Evolutionary conservation across 495 filamentous ascomycete genomes (phyloP).

Genomic region (Parachaetomium inaequale): DNA sequence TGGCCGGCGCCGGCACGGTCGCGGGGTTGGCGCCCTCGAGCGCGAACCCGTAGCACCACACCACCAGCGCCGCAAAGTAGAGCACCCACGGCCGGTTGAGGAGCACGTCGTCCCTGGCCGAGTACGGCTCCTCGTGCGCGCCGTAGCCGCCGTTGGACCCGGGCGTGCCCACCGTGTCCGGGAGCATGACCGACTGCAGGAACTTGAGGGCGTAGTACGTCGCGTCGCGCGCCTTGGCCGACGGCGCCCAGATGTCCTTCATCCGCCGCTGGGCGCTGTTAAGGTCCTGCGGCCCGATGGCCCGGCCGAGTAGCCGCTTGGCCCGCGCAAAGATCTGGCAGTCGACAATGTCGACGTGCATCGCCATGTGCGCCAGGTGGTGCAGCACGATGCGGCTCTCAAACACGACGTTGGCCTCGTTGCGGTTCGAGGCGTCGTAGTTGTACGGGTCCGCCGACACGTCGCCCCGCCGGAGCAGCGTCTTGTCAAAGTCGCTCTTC

Average conservation of each 20-base stretch:
- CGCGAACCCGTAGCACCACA: constrained; percentile 94
- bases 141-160: constrained; percentile 33
- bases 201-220: constrained; percentile 92
- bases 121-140: constrained; percentile 52
- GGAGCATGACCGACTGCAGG: constrained; percentile 71
- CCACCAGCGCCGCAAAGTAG: constrained; percentile 85
- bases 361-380: constrained; percentile 94
- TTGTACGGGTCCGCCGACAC: constrained; percentile 45
- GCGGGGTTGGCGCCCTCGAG: constrained; percentile 76
- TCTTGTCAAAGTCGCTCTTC: constrained; percentile 89
- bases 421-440: constrained; percentile 40
- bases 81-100: constrained; percentile 96
- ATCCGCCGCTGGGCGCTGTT: constrained; percentile 76
- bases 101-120: constrained; percentile 82
- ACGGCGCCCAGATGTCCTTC: constrained; percentile 86
- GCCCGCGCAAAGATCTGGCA: constrained; percentile 94
- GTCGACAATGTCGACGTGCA: constrained; percentile 97
- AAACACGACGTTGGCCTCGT: constrained; percentile 73
- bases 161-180: constrained; percentile 40
- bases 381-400: constrained; percentile 87
- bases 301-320: constrained; percentile 75
- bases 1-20: constrained; percentile 44
- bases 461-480: constrained; percentile 50
- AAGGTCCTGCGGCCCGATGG: constrained; percentile 78
- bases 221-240: constrained; percentile 86